phyloP scores from a whole-genome alignment of 1,284 basidiomycete genomes.

The Apiotrichum domesticum region DNA sequence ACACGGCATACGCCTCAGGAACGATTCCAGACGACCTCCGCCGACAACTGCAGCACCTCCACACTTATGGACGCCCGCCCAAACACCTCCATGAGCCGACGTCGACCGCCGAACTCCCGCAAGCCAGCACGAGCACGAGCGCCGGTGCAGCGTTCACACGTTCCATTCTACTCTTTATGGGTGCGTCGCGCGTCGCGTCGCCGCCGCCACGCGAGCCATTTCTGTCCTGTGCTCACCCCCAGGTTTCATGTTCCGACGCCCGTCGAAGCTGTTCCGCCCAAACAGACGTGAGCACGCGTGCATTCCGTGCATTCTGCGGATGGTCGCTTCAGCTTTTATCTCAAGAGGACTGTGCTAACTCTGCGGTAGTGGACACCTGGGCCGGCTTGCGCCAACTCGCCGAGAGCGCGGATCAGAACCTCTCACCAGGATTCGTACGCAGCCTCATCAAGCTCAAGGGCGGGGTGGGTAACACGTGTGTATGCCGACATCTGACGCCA shows the following conservation, averaged over 20 bases:
- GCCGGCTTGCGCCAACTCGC: slow-evolving; percentile 42
- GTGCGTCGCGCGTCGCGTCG: slow-evolving; percentile 15
- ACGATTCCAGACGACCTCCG: neutral
- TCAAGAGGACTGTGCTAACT: neutral
- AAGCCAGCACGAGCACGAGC: slow-evolving; percentile 28
- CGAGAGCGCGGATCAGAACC: slow-evolving; percentile 39
- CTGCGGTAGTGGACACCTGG: slow-evolving; percentile 43
- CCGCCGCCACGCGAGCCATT: no score
- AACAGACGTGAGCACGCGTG: slow-evolving; percentile 31
- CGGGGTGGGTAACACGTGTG: slow-evolving; percentile 22
- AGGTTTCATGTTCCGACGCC: slow-evolving; percentile 45
- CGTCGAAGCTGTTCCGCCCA: slow-evolving; percentile 44
- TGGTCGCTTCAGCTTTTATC: no score
- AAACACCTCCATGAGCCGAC: neutral
- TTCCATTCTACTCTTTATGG: slow-evolving; percentile 40
- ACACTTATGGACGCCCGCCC: neutral
- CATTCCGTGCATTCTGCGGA: neutral
- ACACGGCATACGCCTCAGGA: neutral
- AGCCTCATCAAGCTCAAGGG: slow-evolving; percentile 33
- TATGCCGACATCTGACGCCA: neutral
- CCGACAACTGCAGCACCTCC: neutral
- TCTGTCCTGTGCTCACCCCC: neutral
- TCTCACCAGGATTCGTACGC: slow-evolving; percentile 41
- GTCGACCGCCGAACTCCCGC: neutral
- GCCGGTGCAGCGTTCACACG: slow-evolving; percentile 41